Evolutionary conservation across 164 flowering plant genomes (phyloP).

Genomic region (Annona cherimola): DNA sequence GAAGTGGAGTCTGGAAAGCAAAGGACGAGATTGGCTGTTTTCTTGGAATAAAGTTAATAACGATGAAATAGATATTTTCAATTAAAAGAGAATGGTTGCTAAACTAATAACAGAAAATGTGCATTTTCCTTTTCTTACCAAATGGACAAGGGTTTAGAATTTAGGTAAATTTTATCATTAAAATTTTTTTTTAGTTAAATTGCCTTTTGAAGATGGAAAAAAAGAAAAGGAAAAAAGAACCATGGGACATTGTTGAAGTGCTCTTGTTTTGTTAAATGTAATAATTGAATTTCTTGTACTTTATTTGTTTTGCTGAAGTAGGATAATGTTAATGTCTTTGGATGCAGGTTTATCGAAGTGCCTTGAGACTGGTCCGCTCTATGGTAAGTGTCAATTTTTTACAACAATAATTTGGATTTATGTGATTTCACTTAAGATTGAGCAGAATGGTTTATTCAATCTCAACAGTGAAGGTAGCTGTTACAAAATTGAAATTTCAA

Average conservation of each 20-base stretch:
- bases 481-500: too few relatives aligned
- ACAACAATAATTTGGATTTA: background rate
- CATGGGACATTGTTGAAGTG: background rate
- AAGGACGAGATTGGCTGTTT: too few relatives aligned
- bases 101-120: too few relatives aligned
- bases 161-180: background rate
- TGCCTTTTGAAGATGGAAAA: background rate
- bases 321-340: constrained; percentile 2
- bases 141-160: too few relatives aligned
- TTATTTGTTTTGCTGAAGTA: background rate
- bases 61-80: too few relatives aligned
- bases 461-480: too few relatives aligned
- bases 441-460: background rate
- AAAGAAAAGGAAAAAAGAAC: background rate
- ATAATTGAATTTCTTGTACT: background rate
- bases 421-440: background rate
- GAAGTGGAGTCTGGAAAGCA: too few relatives aligned
- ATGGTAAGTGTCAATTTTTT: constrained; percentile 54
- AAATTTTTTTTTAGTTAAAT: too few relatives aligned
- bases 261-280: background rate
- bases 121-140: too few relatives aligned
- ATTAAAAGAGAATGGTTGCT: too few relatives aligned
- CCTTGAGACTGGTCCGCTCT: constrained; percentile 89
- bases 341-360: constrained; percentile 90
- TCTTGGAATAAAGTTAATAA: too few relatives aligned